Base-by-base conservation (phyloP, 2,329 filamentous ascomycete genomes). In the Diplocarpon rosae region DNA sequence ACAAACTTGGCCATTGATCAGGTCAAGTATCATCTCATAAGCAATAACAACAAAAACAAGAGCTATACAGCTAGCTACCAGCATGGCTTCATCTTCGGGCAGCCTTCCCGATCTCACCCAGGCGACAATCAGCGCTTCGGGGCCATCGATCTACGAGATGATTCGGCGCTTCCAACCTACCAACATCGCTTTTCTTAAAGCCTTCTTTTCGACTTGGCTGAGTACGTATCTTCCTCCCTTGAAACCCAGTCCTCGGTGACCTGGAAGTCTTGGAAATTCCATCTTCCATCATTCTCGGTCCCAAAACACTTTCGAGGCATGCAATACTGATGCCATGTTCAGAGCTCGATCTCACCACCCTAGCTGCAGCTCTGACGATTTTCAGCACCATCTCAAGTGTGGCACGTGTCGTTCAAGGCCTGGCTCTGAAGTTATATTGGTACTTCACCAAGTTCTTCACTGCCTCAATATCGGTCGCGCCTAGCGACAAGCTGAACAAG, bases 311-410 rank as follows among this genome's bases (percentile, higher is more conserved):
- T 7, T 24, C 4, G 20, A 24, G 20, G 7, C 3, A 24, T 24
- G 20, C 20, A 24, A 7, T 24, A 24, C 20, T 24, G 20, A 24
- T 24, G 20, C 20, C 20, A 24, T 24, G 20, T 7, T 24, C 20
- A 24, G 20, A 66, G 17, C 59, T 71, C 8, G 68, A 71, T 40
- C 61, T 71, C 39, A 68, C 67, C 1, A 67, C 66, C 33, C 57
- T 70, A 17, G 69, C 68, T 0, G 68, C 68, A 3, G 53, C 69
- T 9, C 61, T 70, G 31, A 67, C 69, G 30, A 66, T 71, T 41
- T 63, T 65, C 24, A 65, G 68, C 27, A 63, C 66, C 0, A 53
- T 65, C 0, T 66, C 68, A 1, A 61, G 65, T 2, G 65, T 59
- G 1, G 67, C 65, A 63, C 59, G 62, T 5, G 58, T 68, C 11